A percentile compares a stretch with the other conserved stretches of the same genome.
Evolutionary conservation across 2,329 filamentous ascomycete genomes (phyloP).

Genomic region (Lasiodiplodia hormozganensis): DNA sequence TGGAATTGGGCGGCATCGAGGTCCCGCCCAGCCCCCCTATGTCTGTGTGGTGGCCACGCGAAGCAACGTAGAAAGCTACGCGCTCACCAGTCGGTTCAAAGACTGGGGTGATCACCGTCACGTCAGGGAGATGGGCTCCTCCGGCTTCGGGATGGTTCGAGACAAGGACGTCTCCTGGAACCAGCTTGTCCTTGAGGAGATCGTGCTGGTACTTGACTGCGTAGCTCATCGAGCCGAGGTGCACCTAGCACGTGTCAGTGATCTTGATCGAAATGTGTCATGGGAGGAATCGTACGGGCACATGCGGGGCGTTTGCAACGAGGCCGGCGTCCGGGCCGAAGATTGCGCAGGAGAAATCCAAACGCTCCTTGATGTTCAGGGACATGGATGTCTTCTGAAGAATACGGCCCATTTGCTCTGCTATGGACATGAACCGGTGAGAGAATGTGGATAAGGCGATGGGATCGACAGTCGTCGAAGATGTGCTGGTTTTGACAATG

Average conservation of each 20-base stretch:
- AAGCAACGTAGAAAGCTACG: constrained; percentile 38
- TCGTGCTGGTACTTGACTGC: constrained; percentile 40
- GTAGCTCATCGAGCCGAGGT: constrained; percentile 38
- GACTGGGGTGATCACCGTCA: constrained; percentile 40
- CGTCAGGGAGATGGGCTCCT: constrained; percentile 41
- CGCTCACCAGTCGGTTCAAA: constrained; percentile 34
- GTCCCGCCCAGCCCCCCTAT: constrained; percentile 50
- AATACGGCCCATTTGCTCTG: constrained; percentile 37
- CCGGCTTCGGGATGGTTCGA: constrained; percentile 39
- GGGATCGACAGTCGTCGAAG: constrained; percentile 59
- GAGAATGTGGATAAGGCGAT: constrained; percentile 33
- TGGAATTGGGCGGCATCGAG: constrained; percentile 50
- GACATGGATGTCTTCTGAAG: constrained; percentile 37
- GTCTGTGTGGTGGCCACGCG: constrained; percentile 39
- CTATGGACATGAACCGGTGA: constrained; percentile 39
- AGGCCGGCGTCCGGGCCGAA: constrained; percentile 36
- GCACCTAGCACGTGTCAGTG: constrained; percentile 12
- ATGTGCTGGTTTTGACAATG: constrained; percentile 57
- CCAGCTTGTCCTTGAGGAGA: constrained; percentile 33
- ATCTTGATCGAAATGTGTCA: background rate
- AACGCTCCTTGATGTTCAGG: constrained; percentile 47
- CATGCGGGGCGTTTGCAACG: constrained; percentile 39
- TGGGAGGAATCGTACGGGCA: constrained; percentile 32
- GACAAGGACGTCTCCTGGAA: constrained; percentile 39
- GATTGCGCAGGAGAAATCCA: constrained; percentile 39